phyloP scores from a whole-genome alignment of 257 asterid species.

The Capsicum baccatum region DNA sequence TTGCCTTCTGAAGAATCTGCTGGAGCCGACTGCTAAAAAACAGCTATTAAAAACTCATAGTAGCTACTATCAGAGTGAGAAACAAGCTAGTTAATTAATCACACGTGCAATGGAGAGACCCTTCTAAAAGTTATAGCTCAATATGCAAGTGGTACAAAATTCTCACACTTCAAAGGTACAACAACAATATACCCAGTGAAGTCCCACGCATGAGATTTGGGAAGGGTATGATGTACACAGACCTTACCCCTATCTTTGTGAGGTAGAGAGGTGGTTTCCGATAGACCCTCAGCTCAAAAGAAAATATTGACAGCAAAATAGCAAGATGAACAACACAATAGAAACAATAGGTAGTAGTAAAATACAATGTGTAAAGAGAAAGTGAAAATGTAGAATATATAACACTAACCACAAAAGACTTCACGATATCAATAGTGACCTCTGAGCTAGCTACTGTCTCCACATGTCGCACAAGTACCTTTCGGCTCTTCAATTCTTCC shows the following conservation, averaged over 20 bases:
- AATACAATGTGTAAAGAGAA: conserved; percentile 12
- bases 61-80: not conserved
- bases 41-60: conserved; percentile 31
- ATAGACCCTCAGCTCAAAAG: not conserved
- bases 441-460: conserved; percentile 73
- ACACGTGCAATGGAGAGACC: not conserved
- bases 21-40: conserved; percentile 59
- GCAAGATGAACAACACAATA: not conserved
- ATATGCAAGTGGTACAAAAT: conserved; percentile 12
- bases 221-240: not conserved
- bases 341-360: not conserved
- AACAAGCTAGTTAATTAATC: not conserved
- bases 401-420: conserved; percentile 71
- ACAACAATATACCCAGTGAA: not conserved
- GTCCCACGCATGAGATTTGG: not conserved
- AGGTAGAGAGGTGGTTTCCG: not conserved
- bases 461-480: conserved; percentile 78
- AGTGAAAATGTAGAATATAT: not conserved
- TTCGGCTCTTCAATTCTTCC: conserved; percentile 61
- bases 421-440: conserved; percentile 66
- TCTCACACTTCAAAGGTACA: conserved; percentile 23
- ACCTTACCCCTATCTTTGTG: not conserved
- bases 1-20: conserved; percentile 42
- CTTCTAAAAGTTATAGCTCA: not conserved
- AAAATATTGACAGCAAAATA: not conserved